Base-by-base conservation (phyloP, 2,329 filamentous ascomycete genomes). In the Microdochium nivale region DNA sequence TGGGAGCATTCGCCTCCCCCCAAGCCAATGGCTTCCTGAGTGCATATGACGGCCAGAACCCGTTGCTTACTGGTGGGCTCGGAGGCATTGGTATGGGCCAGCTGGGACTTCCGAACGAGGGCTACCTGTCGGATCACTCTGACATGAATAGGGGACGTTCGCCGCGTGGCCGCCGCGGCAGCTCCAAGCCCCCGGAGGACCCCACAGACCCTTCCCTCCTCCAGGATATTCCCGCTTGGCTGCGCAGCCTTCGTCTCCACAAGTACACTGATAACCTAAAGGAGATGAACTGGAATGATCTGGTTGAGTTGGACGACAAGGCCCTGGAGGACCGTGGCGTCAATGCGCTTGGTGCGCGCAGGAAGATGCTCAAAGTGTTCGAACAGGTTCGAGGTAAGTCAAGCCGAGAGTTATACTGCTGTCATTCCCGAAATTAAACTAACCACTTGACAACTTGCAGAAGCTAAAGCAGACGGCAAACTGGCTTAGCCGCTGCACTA, bases 321-420 rank as follows among this genome's bases (percentile, higher is more conserved):
- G 91, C 89, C 48, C 76, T 99, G 56, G 92, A 97, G 71, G 88
- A 90, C 25, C 86, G 90, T 50, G 94, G 94, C 49, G 94, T 99
- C 30, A 96, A 96, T 67, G 94, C 94, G 51, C 80, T 97, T 52
- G 94, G 94, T 61, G 94, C 94, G 19, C 80, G 94, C 60, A 87
- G 92, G 67, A 99, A 99, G 80, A 95, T 99, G 89, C 75, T 99
- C 55, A 99, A 99, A 82, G 94, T 97, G 52, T 97, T 97, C 70
- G 94, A 97, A 62, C 91, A 96, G 75, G 92, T 97, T 63, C 90
- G 84, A 71, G 87, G 82, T 84, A 71, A 57, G 72, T 61, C 43
- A 19, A 11, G 32, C 32, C n/a, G 3, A 30, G 27, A n/a, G n/a
- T n/a, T n/a, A n/a, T n/a, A n/a, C n/a, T n/a, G n/a, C n/a, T n/a